A percentile compares a stretch with the other conserved stretches of the same genome.
These are phyloP conservation scores for Saccharomycopsis capsularis DNA, from an alignment of 805 yeast species.

Conservation along the genomic window DNA sequence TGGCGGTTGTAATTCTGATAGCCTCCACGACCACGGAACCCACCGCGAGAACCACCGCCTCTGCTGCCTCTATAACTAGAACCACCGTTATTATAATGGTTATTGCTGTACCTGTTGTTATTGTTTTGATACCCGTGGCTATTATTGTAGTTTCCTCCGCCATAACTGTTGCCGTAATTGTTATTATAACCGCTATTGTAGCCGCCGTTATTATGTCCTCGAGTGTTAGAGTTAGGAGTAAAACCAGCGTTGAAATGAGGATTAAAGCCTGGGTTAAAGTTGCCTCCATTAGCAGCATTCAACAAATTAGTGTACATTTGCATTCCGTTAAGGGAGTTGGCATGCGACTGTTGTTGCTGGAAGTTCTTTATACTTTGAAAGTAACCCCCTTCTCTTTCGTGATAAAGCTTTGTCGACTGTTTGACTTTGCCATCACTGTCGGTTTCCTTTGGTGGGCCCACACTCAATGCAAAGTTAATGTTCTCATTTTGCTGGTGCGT, in stretches of 20 bases:
- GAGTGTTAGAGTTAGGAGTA: background rate
- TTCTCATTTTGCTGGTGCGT: conserved; percentile 21
- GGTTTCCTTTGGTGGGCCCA: conserved; percentile 20
- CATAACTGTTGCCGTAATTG: conserved; percentile 22
- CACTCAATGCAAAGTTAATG: conserved; percentile 22
- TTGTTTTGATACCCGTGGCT: conserved; percentile 3
- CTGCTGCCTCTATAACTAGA: conserved; percentile 19
- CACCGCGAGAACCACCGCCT: conserved; percentile 23
- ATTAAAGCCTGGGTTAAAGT: background rate
- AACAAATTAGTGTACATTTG: conserved; percentile 14
- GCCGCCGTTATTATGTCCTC: conserved; percentile 22
- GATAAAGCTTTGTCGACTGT: background rate
- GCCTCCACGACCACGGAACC: conserved; percentile 14
- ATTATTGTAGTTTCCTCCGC: background rate
- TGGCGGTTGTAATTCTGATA: too few relatives aligned
- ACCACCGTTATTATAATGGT: conserved; percentile 22
- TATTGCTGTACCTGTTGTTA: conserved; percentile 24
- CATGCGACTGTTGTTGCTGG: conserved; percentile 15
- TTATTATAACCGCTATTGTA: conserved; percentile 30
- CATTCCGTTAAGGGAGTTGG: conserved; percentile 10
- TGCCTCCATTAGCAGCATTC: background rate
- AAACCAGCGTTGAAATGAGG: background rate
- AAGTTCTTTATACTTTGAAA: conserved; percentile 10
- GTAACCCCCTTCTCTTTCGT: conserved; percentile 23
- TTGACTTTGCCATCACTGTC: conserved; percentile 7